These are phyloP conservation scores for Trichoderma citrinoviride DNA, from an alignment of 2,329 filamentous ascomycete species.

Conservation along the genomic window DNA sequence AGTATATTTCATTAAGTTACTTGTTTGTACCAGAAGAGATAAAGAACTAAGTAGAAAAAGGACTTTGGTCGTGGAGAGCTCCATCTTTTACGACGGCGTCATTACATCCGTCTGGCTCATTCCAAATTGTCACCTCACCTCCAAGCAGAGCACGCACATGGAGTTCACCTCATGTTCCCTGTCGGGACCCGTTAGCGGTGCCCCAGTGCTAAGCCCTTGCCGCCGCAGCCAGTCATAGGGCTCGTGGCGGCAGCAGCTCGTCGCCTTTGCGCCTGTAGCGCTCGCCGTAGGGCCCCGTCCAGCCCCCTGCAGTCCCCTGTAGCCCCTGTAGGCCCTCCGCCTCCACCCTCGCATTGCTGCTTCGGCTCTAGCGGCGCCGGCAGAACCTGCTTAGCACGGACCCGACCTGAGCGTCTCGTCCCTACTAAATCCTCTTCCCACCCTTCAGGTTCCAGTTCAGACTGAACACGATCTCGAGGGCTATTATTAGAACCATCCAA, in stretches of 20 bases:
- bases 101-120: no score
- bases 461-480: conserved; percentile 41
- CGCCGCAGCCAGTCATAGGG: conserved; percentile 13
- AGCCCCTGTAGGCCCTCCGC: neutral
- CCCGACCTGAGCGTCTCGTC: neutral
- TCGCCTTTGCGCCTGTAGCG: no score
- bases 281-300: neutral
- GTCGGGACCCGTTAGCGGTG: neutral
- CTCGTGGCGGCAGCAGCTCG: neutral
- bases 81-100: no score
- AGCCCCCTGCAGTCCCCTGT: no score
- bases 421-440: conserved; percentile 25
- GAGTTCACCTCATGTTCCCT: no score
- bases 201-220: conserved; percentile 1
- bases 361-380: neutral
- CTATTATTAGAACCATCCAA: conserved; percentile 54
- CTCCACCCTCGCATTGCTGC: conserved; percentile 13
- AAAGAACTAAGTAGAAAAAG: no score
- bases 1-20: no score
- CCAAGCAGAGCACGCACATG: no score
- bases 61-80: no score
- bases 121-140: no score
- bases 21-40: no score
- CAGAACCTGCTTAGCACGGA: neutral
- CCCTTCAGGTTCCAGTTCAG: conserved; percentile 17